Base-by-base conservation (phyloP, 2,329 filamentous ascomycete species). In the Calonectria montana region DNA sequence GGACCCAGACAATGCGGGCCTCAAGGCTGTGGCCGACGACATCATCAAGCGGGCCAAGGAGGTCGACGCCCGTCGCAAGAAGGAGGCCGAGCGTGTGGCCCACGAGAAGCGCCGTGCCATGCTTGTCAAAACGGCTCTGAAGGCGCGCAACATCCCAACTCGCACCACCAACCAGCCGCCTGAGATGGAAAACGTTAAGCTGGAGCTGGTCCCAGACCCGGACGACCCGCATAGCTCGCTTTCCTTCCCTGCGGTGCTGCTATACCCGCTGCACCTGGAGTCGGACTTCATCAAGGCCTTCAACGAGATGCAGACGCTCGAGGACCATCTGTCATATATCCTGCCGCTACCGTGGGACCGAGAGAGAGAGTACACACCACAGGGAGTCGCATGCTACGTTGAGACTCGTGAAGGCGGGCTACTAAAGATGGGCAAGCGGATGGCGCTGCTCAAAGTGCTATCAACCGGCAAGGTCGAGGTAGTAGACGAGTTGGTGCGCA, bases 281-380 rank as follows among this genome's bases (percentile, higher is more conserved):
- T 94, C 91, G 1, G 97, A 99, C 83, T 97, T 99, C 78, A 90
- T 99, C 83, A 98, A 97, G 86, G 90, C 91, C 0, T 97, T 98
- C 78, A 88, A 88, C 65, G 97, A 98, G 87, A 91, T 88, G 71
- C 92, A 97, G 77, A 89, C 88, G 18, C 86, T 98, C 31, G 88
- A 88, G 9, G 92, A 96, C 75, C 96, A 98, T 82, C 86, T 99
- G 62, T 87, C 88, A 4, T 98, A 98, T 79, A 92, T 98, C 12
- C 90, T 99, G 70, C 96, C 96, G 2, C 83, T 95, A 78, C 95
- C 95, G 15, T 99, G 97, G 97, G 97, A 98, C 78, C 80, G 82
- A 18, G 85, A 88, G 72, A 84, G 88, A 2, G 91, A 91, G 78
- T 98, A 98, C 83, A 89, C 86, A 1, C 77, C 88, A 1, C 86